These are phyloP conservation scores for Vigna reflexopilosa DNA, from an alignment of 306 rosid species.

Conservation along the genomic window DNA sequence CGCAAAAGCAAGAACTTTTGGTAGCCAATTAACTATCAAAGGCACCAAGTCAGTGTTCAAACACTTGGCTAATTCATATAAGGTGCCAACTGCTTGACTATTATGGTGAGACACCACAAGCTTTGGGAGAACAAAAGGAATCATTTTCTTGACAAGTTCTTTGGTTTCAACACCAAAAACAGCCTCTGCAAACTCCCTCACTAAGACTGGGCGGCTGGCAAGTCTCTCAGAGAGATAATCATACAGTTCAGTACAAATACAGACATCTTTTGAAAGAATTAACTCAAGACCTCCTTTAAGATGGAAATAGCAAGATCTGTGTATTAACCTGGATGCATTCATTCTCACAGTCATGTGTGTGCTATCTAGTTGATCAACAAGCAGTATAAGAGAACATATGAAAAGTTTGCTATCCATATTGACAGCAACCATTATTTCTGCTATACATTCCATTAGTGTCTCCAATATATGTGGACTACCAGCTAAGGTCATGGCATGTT, in stretches of 20 bases:
- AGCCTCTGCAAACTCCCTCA: constrained; percentile 90
- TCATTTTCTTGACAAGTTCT: constrained; percentile 76
- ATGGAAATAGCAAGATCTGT: constrained; percentile 75
- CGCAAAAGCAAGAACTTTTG: constrained; percentile 96
- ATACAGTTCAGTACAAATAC: constrained; percentile 74
- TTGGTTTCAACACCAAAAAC: constrained; percentile 81
- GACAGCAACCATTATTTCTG: constrained; percentile 81
- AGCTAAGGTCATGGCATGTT: constrained; percentile 59
- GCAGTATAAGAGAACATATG: constrained; percentile 68
- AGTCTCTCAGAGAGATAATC: constrained; percentile 77
- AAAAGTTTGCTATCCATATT: constrained; percentile 66
- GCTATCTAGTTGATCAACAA: constrained; percentile 92
- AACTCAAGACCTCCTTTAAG: constrained; percentile 71
- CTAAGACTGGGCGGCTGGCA: constrained; percentile 67
- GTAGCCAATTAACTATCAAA: constrained; percentile 74
- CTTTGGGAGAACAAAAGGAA: constrained; percentile 95
- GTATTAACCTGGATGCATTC: constrained; percentile 84
- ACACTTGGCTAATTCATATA: constrained; percentile 77
- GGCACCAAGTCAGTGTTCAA: constrained; percentile 72
- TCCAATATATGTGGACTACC: constrained; percentile 66
- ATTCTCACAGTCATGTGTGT: constrained; percentile 71
- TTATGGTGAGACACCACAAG: constrained; percentile 85
- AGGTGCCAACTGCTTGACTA: constrained; percentile 73
- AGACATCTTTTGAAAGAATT: constrained; percentile 72
- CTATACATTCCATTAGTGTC: constrained; percentile 80